These are phyloP conservation scores for Rutstroemia sp. DNA, from an alignment of 2,329 filamentous ascomycete species.

Conservation along the genomic window DNA sequence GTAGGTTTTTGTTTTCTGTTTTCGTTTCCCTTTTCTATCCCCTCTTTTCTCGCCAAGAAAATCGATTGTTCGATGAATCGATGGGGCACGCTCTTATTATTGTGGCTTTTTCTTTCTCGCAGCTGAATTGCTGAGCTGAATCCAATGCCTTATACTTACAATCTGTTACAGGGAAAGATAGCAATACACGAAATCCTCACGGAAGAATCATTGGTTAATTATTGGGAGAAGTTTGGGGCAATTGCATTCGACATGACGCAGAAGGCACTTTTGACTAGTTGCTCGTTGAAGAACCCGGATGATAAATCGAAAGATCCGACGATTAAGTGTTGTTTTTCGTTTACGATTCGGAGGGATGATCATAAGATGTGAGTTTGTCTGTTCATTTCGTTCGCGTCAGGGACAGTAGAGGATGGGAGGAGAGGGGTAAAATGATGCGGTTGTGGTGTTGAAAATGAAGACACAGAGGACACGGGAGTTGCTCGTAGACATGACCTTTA, in stretches of 20 bases:
- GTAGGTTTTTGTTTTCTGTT: constrained; percentile 46
- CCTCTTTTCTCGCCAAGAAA: neutral
- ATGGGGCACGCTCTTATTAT: neutral
- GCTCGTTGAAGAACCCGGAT: constrained; percentile 77
- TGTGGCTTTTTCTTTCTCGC: constrained; percentile 2
- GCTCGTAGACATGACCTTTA: neutral
- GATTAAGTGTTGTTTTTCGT: constrained; percentile 93
- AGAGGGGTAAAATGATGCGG: no score
- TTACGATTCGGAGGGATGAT: constrained; percentile 89
- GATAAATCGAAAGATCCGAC: constrained; percentile 61
- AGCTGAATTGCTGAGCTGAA: no score
- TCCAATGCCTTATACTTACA: neutral
- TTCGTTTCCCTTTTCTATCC: neutral
- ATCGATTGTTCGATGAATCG: neutral
- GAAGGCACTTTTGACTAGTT: constrained; percentile 92
- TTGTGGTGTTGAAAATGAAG: no score
- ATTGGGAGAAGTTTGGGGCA: constrained; percentile 98
- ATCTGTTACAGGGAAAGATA: constrained; percentile 66
- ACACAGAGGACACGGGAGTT: no score
- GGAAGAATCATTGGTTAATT: constrained; percentile 89
- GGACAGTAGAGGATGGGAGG: no score
- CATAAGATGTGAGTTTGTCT: constrained; percentile 76
- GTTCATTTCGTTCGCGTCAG: neutral
- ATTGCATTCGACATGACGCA: constrained; percentile 94
- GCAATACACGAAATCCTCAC: constrained; percentile 93